phyloP scores from a whole-genome alignment of 2,329 filamentous ascomycete genomes.

The Aspergillus novoparasiticus region DNA sequence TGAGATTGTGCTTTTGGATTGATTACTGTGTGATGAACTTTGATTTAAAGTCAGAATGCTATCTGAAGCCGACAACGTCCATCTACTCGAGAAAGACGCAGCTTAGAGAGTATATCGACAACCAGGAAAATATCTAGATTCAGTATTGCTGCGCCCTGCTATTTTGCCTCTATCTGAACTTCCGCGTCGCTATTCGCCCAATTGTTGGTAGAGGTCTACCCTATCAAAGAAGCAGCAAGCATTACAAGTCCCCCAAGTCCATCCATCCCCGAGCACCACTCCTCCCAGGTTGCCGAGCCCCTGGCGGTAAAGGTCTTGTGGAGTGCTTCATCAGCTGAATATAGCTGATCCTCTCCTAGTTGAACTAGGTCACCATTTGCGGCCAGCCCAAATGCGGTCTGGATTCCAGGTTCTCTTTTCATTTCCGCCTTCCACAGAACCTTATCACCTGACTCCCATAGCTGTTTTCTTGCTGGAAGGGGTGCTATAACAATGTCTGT shows the following conservation, averaged over 20 bases:
- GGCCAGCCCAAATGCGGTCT: background rate
- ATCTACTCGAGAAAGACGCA: background rate
- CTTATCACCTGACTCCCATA: conserved; percentile 49
- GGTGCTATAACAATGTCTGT: conserved; percentile 44
- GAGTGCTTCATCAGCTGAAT: conserved; percentile 1
- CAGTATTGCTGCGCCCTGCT: no score
- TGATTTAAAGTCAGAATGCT: background rate
- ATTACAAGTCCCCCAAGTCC: conserved; percentile 49
- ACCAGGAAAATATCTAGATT: background rate
- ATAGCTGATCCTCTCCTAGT: background rate
- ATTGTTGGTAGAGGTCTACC: background rate
- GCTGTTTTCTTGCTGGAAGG: conserved; percentile 45
- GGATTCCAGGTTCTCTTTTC: conserved; percentile 22
- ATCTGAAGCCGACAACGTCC: background rate
- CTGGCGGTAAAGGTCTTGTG: background rate
- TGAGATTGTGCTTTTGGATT: background rate
- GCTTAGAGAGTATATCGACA: background rate
- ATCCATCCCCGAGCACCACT: conserved; percentile 53
- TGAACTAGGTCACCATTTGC: background rate
- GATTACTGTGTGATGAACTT: background rate
- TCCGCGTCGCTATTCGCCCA: no score
- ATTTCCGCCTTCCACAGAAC: conserved; percentile 38
- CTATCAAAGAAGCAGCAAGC: conserved; percentile 44
- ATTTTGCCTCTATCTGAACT: no score
- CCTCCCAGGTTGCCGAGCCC: conserved; percentile 38